These are phyloP conservation scores for Monosporascus ibericus DNA, from an alignment of 2,329 filamentous ascomycete species.

Conservation along the genomic window DNA sequence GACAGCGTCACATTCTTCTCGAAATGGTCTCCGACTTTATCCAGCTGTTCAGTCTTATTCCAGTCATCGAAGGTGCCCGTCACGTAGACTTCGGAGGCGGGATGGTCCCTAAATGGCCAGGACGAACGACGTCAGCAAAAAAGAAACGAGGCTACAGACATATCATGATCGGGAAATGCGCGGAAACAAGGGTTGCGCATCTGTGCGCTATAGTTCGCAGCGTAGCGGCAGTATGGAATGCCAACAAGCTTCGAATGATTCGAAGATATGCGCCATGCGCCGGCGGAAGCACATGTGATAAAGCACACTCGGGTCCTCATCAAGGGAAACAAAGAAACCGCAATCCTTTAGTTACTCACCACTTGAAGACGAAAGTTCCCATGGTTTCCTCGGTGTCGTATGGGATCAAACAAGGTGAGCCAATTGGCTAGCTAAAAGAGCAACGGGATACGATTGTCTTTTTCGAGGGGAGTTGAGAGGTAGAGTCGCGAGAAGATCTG, in stretches of 20 bases:
- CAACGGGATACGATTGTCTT: too few relatives aligned
- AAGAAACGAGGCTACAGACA: conserved; percentile 8
- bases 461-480: too few relatives aligned
- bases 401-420: conserved; percentile 2
- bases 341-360: conserved; percentile 43
- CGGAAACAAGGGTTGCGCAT: too few relatives aligned
- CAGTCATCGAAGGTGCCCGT: conserved; percentile 95
- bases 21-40: conserved; percentile 68
- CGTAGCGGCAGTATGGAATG: too few relatives aligned
- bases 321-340: background rate
- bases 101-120: conserved; percentile 61
- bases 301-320: background rate
- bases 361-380: conserved; percentile 66
- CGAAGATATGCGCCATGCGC: background rate
- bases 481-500: too few relatives aligned
- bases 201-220: too few relatives aligned
- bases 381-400: conserved; percentile 32
- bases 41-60: conserved; percentile 78
- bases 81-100: conserved; percentile 82
- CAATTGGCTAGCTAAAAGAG: background rate
- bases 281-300: background rate
- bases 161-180: too few relatives aligned
- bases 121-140: conserved; percentile 8
- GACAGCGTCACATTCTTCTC: conserved; percentile 75
- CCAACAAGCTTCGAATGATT: background rate